Evolutionary conservation across 257 asterid species (phyloP).

Genomic region (Jasminum sambac): DNA sequence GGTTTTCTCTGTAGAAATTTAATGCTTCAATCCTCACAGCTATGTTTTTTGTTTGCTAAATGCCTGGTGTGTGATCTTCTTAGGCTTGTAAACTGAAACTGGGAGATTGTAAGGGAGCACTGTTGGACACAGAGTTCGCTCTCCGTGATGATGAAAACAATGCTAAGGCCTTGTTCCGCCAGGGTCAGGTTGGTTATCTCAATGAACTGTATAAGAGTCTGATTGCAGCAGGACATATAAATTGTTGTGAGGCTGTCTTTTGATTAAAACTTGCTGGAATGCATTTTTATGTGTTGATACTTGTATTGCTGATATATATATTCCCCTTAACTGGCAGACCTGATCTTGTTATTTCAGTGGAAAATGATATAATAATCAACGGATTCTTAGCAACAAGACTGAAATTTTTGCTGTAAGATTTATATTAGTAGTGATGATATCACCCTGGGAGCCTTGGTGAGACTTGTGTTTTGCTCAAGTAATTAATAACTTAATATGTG

Average conservation of each 20-base stretch:
- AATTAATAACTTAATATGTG: not conserved
- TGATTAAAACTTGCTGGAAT: not conserved
- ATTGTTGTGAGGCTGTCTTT: not conserved
- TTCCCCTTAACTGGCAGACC: not conserved
- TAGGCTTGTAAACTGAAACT: conserved; percentile 92
- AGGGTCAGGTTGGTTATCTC: conserved; percentile 76
- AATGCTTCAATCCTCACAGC: conserved; percentile 1
- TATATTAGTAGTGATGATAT: not conserved
- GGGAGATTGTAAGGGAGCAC: conserved; percentile 92
- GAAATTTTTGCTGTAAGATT: not conserved
- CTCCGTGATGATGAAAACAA: conserved; percentile 93
- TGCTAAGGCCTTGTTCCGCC: conserved; percentile 96
- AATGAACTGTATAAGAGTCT: conserved; percentile 4
- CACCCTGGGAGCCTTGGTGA: not conserved
- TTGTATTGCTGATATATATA: not conserved
- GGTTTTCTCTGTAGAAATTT: not conserved
- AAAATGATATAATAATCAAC: not conserved
- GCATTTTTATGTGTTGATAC: not conserved
- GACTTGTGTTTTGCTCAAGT: not conserved
- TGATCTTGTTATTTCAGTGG: not conserved
- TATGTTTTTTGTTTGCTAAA: conserved; percentile 6
- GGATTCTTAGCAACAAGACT: not conserved
- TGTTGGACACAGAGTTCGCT: conserved; percentile 88
- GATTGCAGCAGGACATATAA: conserved; percentile 2
- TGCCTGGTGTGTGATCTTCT: not conserved